Base-by-base conservation (phyloP, 2,329 filamentous ascomycete species). In the Fusarium avenaceum region DNA sequence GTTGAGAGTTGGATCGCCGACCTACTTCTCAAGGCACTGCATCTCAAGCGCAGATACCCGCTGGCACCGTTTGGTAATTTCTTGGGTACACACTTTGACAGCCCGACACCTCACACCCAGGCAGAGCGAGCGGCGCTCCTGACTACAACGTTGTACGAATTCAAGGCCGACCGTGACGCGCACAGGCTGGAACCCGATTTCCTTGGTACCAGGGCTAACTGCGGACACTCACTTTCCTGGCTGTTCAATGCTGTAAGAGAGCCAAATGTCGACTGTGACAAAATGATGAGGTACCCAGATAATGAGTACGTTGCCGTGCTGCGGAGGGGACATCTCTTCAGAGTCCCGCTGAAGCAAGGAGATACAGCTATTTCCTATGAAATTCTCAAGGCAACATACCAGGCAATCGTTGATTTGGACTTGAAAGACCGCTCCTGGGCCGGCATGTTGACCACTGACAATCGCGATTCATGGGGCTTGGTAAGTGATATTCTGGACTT, bases 1-100 rank as follows among this genome's bases (percentile, higher is more conserved):
- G 55, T 58, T 5, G 55, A 58, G 24, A 58, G 55, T 19, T 58
- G 55, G 55, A 56, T 58, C 10, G 32, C 55, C 3, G 40, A 56
- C 33, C 7, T 56, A 9, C 55, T 58, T 9, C 55, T 58, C 4
- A 58, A 46, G 14, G 50, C 50, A 1, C n/a, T 58, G 2, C 50
- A 58, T 33, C 42, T 58, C 14, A 56, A 58, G 20, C 55, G 55
- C 6, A 40, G 55, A n/a, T 58, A 56, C 8, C 50, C 55, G 9
- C 20, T 58, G 3, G 50, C 55, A n/a, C 55, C 55, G 3, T 58
- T 40, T 13, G 55, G 49, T 4, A 58, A 58, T 3, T 58, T 58
- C 7, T 7, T 58, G 26, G 55, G 55, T 14, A 58, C 55, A 0
- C 55, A 58, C 4, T 58, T 58, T n/a, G 50, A 58, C 4, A 58